phyloP scores from a whole-genome alignment of 1,284 basidiomycete species.

The Tilletia setariae region DNA sequence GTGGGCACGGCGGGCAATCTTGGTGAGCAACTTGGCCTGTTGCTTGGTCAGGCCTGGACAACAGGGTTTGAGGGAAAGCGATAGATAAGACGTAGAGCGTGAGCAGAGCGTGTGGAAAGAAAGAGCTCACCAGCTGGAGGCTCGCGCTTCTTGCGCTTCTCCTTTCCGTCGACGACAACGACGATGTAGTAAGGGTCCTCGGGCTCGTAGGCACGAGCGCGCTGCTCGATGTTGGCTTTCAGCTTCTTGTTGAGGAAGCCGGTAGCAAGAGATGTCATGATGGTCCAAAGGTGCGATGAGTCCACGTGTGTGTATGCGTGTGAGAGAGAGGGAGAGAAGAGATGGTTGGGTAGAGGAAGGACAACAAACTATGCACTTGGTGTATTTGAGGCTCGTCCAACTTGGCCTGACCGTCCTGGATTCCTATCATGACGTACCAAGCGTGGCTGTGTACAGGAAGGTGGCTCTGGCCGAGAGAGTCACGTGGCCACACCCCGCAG shows the following conservation, averaged over 20 bases:
- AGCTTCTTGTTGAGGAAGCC: conserved; percentile 37
- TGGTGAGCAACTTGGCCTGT: conserved; percentile 66
- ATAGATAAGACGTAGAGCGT: not conserved
- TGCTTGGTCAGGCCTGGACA: conserved; percentile 69
- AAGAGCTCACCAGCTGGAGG: not conserved
- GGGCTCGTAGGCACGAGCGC: conserved; percentile 43
- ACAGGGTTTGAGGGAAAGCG: conserved; percentile 55
- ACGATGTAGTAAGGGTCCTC: conserved; percentile 75
- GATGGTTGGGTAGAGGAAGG: too few relatives aligned
- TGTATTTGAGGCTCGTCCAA: too few relatives aligned
- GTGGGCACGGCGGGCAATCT: conserved; percentile 67
- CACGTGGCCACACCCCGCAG: too few relatives aligned
- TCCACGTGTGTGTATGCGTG: too few relatives aligned
- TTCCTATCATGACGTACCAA: too few relatives aligned
- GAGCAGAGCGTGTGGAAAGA: too few relatives aligned
- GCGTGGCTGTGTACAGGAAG: too few relatives aligned
- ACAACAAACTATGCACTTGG: too few relatives aligned
- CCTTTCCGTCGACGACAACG: conserved; percentile 67
- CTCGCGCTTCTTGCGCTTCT: conserved; percentile 65
- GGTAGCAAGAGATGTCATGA: conserved; percentile 36
- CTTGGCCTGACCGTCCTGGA: too few relatives aligned
- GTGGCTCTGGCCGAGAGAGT: too few relatives aligned
- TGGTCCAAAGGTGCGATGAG: not conserved
- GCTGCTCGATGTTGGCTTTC: conserved; percentile 13
- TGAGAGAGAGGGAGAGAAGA: too few relatives aligned